Conservation (phyloP, 331 rosid species). For the Malus hybrid region DNA sequence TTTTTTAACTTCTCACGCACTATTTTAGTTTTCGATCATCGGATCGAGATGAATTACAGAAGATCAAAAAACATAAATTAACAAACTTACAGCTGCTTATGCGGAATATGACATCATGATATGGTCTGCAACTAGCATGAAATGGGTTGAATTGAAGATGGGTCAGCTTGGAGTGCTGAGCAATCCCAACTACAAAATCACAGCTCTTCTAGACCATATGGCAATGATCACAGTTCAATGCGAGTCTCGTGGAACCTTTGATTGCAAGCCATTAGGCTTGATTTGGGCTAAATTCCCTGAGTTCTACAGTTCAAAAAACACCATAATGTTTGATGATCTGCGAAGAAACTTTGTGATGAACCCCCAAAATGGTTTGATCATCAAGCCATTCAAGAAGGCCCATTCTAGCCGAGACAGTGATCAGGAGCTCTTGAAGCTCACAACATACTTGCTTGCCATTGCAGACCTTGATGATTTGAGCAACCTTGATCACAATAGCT, state of each 20-base stretch:
- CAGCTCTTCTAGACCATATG: slow-evolving; percentile 80
- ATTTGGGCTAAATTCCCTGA: slow-evolving; percentile 94
- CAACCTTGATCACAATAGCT: slow-evolving; percentile 49
- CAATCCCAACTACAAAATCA: slow-evolving; percentile 91
- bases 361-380: slow-evolving; percentile 86
- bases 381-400: slow-evolving; percentile 97
- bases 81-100: slow-evolving; percentile 60
- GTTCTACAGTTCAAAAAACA: slow-evolving; percentile 73
- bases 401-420: slow-evolving; percentile 82
- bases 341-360: slow-evolving; percentile 89
- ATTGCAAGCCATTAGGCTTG: slow-evolving; percentile 95
- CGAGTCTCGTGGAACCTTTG: slow-evolving; percentile 75
- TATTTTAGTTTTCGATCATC: too few species aligned
- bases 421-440: slow-evolving; percentile 81
- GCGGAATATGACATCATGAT: slow-evolving; percentile 86
- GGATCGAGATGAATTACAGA: too few species aligned
- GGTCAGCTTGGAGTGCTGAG: slow-evolving; percentile 70
- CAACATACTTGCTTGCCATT: slow-evolving; percentile 85
- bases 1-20: too few species aligned
- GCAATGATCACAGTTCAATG: slow-evolving; percentile 95
- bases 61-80: too few species aligned
- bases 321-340: slow-evolving; percentile 88
- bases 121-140: slow-evolving; percentile 98
- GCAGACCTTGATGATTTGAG: slow-evolving; percentile 88
- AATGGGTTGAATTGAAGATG: slow-evolving; percentile 73